Conservation (phyloP, 2,329 filamentous ascomycete species). For the Coleophoma crateriformis region DNA sequence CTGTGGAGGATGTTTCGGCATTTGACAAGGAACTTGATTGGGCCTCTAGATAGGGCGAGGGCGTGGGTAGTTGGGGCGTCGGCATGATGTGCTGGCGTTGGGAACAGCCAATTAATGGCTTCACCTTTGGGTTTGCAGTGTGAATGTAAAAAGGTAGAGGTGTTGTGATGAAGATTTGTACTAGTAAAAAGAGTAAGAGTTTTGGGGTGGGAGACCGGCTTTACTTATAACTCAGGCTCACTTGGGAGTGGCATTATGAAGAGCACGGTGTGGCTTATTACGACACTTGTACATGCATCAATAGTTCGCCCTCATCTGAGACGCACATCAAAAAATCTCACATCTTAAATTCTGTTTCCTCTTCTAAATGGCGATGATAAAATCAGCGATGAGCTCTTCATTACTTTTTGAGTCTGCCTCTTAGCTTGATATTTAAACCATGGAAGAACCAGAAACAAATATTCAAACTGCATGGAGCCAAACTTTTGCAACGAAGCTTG, state of each 20-base stretch:
- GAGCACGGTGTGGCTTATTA: too few species aligned
- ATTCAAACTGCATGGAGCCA: neutral
- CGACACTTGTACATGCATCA: too few species aligned
- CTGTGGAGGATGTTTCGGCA: neutral
- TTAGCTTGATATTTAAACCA: too few species aligned
- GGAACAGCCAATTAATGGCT: too few species aligned
- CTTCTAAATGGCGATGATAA: too few species aligned
- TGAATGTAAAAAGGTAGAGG: neutral
- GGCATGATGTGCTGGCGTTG: neutral
- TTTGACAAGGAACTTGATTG: conserved; percentile 1
- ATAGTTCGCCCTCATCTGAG: too few species aligned
- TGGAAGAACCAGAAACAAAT: neutral
- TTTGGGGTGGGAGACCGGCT: neutral
- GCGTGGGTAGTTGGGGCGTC: conserved; percentile 5
- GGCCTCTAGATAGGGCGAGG: conserved; percentile 1
- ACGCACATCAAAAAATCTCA: too few species aligned
- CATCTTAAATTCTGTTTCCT: too few species aligned
- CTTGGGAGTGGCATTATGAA: neutral
- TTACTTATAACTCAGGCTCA: neutral
- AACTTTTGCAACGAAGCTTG: neutral
- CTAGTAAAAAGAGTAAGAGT: neutral
- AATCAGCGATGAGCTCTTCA: too few species aligned
- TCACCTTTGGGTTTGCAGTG: neutral
- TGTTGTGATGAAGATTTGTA: neutral
- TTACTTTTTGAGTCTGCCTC: too few species aligned